phyloP scores from a whole-genome alignment of 140 eudicot species.

The Flaveria floridana region DNA sequence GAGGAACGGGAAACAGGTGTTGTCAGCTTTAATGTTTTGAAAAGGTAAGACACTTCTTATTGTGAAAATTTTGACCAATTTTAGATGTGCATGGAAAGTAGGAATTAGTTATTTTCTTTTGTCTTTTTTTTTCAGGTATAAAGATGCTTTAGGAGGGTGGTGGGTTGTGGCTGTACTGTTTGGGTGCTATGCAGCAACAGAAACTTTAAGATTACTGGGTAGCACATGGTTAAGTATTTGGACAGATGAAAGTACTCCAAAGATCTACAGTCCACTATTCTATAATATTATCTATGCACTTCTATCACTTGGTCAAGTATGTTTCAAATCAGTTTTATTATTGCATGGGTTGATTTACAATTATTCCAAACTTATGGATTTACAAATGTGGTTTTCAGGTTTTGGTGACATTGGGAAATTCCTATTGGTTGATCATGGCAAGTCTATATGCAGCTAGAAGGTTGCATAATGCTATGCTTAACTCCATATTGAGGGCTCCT shows the following conservation, averaged over 20 bases:
- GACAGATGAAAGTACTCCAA: constrained; percentile 80
- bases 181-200: constrained; percentile 69
- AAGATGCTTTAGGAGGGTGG: constrained; percentile 86
- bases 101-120: background rate
- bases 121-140: constrained; percentile 53
- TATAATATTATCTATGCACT: constrained; percentile 73
- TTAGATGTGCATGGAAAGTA: background rate
- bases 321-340: constrained; percentile 13
- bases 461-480: constrained; percentile 82
- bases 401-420: constrained; percentile 73
- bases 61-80: background rate
- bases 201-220: constrained; percentile 74
- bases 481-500: constrained; percentile 80
- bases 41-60: constrained; percentile 47
- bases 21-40: constrained; percentile 71
- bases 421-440: constrained; percentile 86
- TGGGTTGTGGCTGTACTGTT: constrained; percentile 76
- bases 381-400: constrained; percentile 48
- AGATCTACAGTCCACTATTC: constrained; percentile 52
- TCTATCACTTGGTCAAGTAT: constrained; percentile 82
- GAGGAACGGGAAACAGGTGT: constrained; percentile 96
- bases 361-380: constrained; percentile 21
- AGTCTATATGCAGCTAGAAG: constrained; percentile 84
- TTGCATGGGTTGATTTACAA: background rate
- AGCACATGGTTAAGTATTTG: constrained; percentile 95